These are phyloP conservation scores for Crucihimalaya himalaica DNA, from an alignment of 345 rosid genomes.

Conservation along the genomic window DNA sequence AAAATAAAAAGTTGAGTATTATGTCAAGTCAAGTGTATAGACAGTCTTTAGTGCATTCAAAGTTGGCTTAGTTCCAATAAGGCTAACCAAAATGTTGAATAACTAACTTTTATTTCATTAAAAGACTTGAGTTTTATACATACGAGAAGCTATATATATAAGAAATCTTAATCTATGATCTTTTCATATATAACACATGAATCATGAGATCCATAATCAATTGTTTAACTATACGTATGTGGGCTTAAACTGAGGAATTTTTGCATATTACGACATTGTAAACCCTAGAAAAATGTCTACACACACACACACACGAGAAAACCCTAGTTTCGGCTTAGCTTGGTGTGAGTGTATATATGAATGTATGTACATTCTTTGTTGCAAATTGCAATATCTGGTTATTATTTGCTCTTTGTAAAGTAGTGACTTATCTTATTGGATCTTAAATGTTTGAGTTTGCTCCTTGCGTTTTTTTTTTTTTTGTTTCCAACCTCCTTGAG, in stretches of 20 bases:
- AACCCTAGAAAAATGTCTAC: constrained; percentile 25
- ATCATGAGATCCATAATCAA: neutral
- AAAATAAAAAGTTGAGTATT: too few species aligned
- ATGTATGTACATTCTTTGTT: neutral
- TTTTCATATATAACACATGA: neutral
- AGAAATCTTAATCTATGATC: neutral
- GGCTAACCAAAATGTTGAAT: too few species aligned
- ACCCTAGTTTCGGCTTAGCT: constrained; percentile 22
- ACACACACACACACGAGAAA: neutral
- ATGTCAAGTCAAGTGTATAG: too few species aligned
- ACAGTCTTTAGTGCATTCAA: too few species aligned
- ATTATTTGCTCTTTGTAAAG: neutral
- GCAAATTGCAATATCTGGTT: neutral
- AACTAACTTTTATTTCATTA: too few species aligned
- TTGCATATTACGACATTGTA: constrained; percentile 7
- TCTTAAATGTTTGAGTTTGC: neutral
- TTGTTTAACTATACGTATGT: too few species aligned
- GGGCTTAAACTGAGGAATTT: too few species aligned
- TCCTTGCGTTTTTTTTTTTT: too few species aligned
- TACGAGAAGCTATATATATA: neutral
- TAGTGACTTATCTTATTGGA: neutral
- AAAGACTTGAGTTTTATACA: constrained; percentile 11
- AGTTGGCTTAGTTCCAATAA: too few species aligned
- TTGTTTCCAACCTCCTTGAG: neutral
- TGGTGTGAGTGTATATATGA: neutral